phyloP scores from a whole-genome alignment of 768 basidiomycete species.

The Boletus vinaceobasis region DNA sequence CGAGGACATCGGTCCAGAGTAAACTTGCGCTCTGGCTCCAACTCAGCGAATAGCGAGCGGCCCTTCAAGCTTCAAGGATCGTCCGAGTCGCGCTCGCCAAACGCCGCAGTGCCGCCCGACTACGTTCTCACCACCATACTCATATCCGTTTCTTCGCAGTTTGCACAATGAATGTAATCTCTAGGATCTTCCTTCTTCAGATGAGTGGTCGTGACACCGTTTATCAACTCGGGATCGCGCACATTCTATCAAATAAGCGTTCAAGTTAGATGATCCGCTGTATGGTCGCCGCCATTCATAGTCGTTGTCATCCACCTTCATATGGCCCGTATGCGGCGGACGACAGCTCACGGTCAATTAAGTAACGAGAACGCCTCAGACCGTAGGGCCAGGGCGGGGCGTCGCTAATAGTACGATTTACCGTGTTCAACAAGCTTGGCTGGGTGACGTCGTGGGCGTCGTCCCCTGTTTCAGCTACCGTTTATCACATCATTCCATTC shows the following conservation, averaged over 20 bases:
- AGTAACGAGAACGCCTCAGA: background rate
- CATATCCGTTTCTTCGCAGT: background rate
- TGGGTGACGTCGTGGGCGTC: background rate
- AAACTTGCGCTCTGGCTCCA: background rate
- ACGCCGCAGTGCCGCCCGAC: background rate
- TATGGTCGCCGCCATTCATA: background rate
- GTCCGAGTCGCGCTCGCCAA: background rate
- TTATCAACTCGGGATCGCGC: background rate
- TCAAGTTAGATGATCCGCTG: background rate
- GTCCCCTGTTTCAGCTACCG: background rate
- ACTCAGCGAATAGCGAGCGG: background rate
- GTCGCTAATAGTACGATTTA: too few species aligned
- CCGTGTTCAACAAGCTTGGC: background rate
- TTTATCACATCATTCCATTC: background rate
- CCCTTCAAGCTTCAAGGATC: constrained; percentile 3
- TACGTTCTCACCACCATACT: background rate
- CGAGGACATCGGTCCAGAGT: constrained; percentile 10
- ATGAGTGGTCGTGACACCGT: background rate
- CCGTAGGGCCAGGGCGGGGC: too few species aligned
- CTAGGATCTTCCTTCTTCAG: background rate
- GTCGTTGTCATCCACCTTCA: background rate
- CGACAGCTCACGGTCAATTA: background rate
- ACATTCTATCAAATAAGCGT: background rate
- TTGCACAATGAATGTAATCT: background rate
- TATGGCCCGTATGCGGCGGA: background rate